These are phyloP conservation scores for Aspergillus oerlinghausenensis DNA, from an alignment of 2,329 filamentous ascomycete species.

Conservation along the genomic window DNA sequence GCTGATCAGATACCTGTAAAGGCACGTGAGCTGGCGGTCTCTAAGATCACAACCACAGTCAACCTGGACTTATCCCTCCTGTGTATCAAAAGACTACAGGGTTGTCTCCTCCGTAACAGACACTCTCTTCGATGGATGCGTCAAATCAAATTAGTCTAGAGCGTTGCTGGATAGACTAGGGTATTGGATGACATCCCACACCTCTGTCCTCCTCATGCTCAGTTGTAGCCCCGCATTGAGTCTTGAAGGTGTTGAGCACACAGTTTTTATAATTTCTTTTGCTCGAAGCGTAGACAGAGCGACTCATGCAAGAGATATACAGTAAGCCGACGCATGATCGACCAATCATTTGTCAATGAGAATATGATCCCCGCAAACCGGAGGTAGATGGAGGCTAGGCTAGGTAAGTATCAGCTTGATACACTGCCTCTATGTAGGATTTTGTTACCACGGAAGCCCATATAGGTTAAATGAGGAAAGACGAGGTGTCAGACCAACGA, in stretches of 20 bases:
- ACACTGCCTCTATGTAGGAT: background rate
- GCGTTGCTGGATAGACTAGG: background rate
- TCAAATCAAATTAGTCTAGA: background rate
- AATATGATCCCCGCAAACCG: background rate
- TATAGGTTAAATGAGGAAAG: too few species aligned
- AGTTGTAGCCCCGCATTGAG: background rate
- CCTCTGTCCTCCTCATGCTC: background rate
- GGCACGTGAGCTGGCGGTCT: background rate
- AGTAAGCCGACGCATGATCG: background rate
- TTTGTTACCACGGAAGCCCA: background rate
- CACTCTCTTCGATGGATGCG: background rate
- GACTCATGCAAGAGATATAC: background rate
- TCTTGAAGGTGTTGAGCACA: background rate
- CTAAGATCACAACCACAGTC: background rate
- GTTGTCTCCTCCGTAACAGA: background rate
- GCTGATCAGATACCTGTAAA: background rate
- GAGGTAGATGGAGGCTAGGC: too few species aligned
- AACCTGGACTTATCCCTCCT: background rate
- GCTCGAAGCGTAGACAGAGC: background rate
- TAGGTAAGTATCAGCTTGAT: too few species aligned
- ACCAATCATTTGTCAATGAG: background rate
- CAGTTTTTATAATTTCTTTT: background rate
- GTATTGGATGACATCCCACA: background rate
- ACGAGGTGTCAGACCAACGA: background rate
- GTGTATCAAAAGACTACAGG: background rate